Conservation (phyloP, 441 rosid genomes). For the Euphorbia corollata region DNA sequence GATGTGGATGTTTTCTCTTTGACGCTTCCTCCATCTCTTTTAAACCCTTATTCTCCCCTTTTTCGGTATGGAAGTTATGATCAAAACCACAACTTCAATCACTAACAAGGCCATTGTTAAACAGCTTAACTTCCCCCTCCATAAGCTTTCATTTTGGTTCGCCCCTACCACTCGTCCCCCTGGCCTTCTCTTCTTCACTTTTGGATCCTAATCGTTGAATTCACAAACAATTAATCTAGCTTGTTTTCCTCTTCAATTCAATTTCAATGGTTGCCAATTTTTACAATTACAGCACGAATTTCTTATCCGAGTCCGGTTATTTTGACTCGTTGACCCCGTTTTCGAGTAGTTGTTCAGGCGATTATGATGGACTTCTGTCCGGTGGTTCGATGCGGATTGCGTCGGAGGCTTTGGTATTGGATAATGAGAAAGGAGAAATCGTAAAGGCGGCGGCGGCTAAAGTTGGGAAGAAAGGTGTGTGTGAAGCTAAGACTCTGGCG, state of each 20-base stretch:
- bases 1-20: conserved; percentile 37
- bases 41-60: conserved; percentile 13
- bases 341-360: conserved; percentile 19
- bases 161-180: conserved; percentile 59
- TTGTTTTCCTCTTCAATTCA: not conserved
- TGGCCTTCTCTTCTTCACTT: conserved; percentile 29
- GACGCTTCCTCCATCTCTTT: conserved; percentile 15
- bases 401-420: conserved; percentile 42
- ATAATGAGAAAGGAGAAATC: conserved; percentile 45
- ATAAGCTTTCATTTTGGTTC: conserved; percentile 54
- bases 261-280: conserved; percentile 27
- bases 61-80: conserved; percentile 41
- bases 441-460: conserved; percentile 34
- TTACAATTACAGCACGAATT: conserved; percentile 25
- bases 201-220: conserved; percentile 17
- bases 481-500: conserved; percentile 48
- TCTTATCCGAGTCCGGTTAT: conserved; percentile 21
- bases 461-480: conserved; percentile 34
- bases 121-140: conserved; percentile 39
- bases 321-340: no score
- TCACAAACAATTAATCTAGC: not conserved
- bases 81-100: conserved; percentile 20
- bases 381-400: conserved; percentile 28
- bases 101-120: conserved; percentile 25
- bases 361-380: conserved; percentile 22